Percentiles rank a stretch among this genome's conserved stretches.
Evolutionary conservation across 1,284 basidiomycete genomes (phyloP).

Genomic region (Peniophora sp.): DNA sequence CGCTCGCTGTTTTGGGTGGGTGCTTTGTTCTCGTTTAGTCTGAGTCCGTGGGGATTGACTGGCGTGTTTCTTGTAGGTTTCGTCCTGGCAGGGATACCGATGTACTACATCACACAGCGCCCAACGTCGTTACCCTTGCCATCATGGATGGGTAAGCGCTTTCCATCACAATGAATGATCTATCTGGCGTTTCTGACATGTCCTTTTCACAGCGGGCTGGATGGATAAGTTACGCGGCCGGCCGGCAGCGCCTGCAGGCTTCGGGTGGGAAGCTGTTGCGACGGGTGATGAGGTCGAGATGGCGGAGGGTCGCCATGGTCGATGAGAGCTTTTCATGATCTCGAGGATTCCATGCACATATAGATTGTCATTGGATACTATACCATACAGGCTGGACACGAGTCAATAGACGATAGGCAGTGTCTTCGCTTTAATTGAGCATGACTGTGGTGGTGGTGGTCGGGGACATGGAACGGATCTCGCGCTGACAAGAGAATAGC

Average conservation of each 20-base stretch:
- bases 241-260: conserved; percentile 31
- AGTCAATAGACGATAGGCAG: too few relatives aligned
- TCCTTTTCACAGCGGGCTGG: conserved; percentile 26
- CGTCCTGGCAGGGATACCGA: conserved; percentile 68
- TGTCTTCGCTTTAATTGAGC: too few relatives aligned
- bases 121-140: conserved; percentile 15
- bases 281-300: conserved; percentile 71
- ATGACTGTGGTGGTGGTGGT: too few relatives aligned
- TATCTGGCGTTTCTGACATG: neutral
- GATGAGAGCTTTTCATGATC: neutral
- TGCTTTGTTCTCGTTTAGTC: conserved; percentile 8
- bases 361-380: too few relatives aligned
- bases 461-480: too few relatives aligned
- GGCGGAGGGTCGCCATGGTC: conserved; percentile 20
- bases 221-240: conserved; percentile 41
- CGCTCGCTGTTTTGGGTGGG: conserved; percentile 78
- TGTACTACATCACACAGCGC: conserved; percentile 75
- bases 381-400: too few relatives aligned
- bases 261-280: conserved; percentile 69
- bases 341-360: too few relatives aligned
- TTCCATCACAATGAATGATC: neutral
- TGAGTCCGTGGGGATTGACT: neutral
- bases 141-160: conserved; percentile 9
- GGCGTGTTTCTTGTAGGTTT: conserved; percentile 36
- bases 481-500: too few relatives aligned